Conservation (phyloP, 371 early-diverging fungal species). For the Vittaforma corneae region DNA sequence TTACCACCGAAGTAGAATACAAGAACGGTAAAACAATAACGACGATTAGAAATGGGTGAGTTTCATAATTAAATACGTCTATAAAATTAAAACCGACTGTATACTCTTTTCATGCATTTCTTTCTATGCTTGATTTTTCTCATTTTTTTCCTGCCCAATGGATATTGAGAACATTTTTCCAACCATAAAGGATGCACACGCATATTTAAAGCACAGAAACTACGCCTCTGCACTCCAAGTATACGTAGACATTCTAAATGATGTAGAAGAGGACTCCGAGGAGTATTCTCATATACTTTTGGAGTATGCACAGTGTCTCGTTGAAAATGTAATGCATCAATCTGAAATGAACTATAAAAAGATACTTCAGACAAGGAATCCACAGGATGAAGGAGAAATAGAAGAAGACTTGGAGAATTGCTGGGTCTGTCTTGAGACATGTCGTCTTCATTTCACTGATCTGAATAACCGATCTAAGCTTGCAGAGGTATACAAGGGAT, state of each 20-base stretch:
- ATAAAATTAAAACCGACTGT: no score
- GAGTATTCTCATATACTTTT: slow-evolving; percentile 43
- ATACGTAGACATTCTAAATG: slow-evolving; percentile 44
- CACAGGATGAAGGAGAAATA: slow-evolving; percentile 26
- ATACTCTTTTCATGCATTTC: no score
- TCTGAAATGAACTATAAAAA: slow-evolving; percentile 22
- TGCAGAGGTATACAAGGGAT: slow-evolving; percentile 25
- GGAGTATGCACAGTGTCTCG: slow-evolving; percentile 51
- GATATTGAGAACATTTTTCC: slow-evolving; percentile 36
- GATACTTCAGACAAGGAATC: slow-evolving; percentile 27
- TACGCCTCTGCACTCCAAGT: slow-evolving; percentile 43
- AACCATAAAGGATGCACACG: slow-evolving; percentile 30
- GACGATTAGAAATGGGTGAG: no score
- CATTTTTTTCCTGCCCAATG: slow-evolving; percentile 2
- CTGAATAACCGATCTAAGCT: slow-evolving; percentile 34
- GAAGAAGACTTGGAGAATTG: slow-evolving; percentile 55
- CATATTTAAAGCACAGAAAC: slow-evolving; percentile 40
- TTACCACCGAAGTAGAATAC: no score
- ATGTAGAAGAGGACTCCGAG: slow-evolving; percentile 28
- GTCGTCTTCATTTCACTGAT: slow-evolving; percentile 33
- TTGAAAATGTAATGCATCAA: slow-evolving; percentile 25
- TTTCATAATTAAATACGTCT: no score
- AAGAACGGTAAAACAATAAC: no score
- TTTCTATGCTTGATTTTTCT: no score
- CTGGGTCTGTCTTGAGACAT: slow-evolving; percentile 54